These are phyloP conservation scores for Oryza longistaminata DNA, from an alignment of 176 grass and related monocot species.

Conservation along the genomic window DNA sequence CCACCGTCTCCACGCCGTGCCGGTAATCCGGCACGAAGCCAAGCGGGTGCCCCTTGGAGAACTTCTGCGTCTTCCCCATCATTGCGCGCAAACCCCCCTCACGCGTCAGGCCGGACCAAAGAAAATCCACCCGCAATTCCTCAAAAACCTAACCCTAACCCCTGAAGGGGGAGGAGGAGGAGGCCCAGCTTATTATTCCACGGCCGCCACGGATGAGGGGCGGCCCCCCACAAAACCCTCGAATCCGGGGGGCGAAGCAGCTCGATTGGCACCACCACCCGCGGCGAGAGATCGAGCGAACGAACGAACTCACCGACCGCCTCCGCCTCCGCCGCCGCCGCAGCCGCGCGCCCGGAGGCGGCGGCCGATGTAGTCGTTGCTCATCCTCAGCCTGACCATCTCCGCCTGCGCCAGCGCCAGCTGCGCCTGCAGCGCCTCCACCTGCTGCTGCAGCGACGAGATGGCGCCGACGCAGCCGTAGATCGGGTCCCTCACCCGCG, in stretches of 20 bases:
- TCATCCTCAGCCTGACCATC: conserved; percentile 74
- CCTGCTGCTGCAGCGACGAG: conserved; percentile 91
- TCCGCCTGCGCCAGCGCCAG: conserved; percentile 89
- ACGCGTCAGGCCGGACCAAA: conserved; percentile 10
- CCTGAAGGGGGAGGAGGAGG: background rate
- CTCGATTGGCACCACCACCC: conserved; percentile 28
- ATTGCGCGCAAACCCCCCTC: conserved; percentile 25
- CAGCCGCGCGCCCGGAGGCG: conserved; percentile 24
- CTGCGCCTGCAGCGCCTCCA: conserved; percentile 85
- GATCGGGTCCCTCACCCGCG: conserved; percentile 82
- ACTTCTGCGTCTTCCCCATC: conserved; percentile 95
- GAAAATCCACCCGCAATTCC: conserved; percentile 38
- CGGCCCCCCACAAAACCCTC: conserved; percentile 31
- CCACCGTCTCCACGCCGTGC: conserved; percentile 68
- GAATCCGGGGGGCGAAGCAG: conserved; percentile 35
- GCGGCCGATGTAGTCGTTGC: conserved; percentile 54
- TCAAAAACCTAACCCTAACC: conserved; percentile 54
- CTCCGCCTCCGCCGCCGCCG: background rate
- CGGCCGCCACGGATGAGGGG: background rate
- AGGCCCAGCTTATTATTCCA: conserved; percentile 34
- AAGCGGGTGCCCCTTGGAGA: conserved; percentile 76
- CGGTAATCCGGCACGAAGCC: conserved; percentile 83
- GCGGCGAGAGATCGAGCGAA: conserved; percentile 30
- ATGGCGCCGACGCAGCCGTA: conserved; percentile 96
- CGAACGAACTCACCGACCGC: conserved; percentile 47